phyloP scores from a whole-genome alignment of 2,329 filamentous ascomycete species.

The Aspergillus glaucus region DNA sequence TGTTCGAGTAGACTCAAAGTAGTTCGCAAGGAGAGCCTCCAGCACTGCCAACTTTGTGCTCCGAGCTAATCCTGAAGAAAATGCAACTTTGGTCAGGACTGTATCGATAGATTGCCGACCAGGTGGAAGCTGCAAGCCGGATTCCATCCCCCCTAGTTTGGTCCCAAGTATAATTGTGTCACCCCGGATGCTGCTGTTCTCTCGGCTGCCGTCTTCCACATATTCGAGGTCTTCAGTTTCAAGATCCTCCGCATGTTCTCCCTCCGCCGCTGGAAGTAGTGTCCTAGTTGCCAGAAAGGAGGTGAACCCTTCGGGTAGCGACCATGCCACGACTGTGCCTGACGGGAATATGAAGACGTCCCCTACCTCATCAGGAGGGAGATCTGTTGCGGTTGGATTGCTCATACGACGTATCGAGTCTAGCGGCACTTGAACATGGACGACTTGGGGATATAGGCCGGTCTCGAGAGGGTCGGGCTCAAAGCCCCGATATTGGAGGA shows the following conservation, averaged over 20 bases:
- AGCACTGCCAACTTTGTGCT: constrained; percentile 91
- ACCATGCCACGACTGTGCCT: constrained; percentile 89
- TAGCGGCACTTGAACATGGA: constrained; percentile 51
- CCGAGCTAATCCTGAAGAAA: constrained; percentile 86
- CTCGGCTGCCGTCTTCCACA: constrained; percentile 63
- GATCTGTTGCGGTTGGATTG: constrained; percentile 33
- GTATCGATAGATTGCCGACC: constrained; percentile 45
- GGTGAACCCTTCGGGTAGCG: constrained; percentile 69
- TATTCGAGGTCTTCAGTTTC: constrained; percentile 92
- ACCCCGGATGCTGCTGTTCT: constrained; percentile 72
- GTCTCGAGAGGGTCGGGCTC: constrained; percentile 58
- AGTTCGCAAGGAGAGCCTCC: constrained; percentile 72
- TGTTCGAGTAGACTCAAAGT: constrained; percentile 77
- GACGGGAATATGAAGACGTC: constrained; percentile 96
- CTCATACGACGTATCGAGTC: constrained; percentile 40
- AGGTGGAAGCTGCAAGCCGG: constrained; percentile 14
- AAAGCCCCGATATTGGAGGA: constrained; percentile 54
- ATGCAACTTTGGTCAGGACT: constrained; percentile 88
- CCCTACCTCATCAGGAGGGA: constrained; percentile 50
- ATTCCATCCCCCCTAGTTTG: constrained; percentile 37
- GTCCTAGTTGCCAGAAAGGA: constrained; percentile 63
- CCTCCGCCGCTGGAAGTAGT: constrained; percentile 68
- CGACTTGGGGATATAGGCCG: constrained; percentile 58
- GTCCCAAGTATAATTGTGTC: constrained; percentile 88
- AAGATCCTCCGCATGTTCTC: constrained; percentile 62